Evolutionary conservation across 306 rosid genomes (phyloP).

Genomic region (Purshia tridentata): DNA sequence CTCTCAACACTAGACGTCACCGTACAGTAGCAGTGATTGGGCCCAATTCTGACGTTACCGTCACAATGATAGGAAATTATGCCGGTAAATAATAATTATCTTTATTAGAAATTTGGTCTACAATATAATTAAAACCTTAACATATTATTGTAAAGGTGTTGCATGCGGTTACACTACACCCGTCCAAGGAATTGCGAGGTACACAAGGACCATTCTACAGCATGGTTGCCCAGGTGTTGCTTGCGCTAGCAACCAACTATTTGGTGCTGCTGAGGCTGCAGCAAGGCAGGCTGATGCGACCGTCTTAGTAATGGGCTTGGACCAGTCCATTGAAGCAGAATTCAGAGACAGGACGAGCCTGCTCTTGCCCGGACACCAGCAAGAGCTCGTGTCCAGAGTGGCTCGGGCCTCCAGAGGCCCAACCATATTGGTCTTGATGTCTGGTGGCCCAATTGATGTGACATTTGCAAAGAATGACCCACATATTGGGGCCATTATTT

Average conservation of each 20-base stretch:
- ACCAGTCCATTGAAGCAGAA: constrained; percentile 88
- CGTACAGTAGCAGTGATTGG: constrained; percentile 79
- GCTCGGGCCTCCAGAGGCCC: constrained; percentile 70
- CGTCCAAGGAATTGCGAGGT: constrained; percentile 74
- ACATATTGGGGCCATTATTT: constrained; percentile 60
- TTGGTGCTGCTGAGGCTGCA: constrained; percentile 54
- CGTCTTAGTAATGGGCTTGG: constrained; percentile 75
- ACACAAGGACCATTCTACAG: constrained; percentile 56
- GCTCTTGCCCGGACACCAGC: constrained; percentile 70
- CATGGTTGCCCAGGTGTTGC: constrained; percentile 55
- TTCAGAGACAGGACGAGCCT: constrained; percentile 50
- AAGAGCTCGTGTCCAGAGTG: constrained; percentile 62
- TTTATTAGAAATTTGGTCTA: no score
- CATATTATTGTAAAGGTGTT: constrained; percentile 39
- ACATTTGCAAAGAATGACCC: constrained; percentile 64
- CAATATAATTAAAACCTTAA: not conserved
- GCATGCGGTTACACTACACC: constrained; percentile 86
- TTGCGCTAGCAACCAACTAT: constrained; percentile 43
- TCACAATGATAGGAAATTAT: constrained; percentile 90
- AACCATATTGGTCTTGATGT: constrained; percentile 67
- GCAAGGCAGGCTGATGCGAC: constrained; percentile 67
- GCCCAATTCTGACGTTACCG: constrained; percentile 78
- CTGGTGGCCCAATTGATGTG: constrained; percentile 86
- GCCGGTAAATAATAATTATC: constrained; percentile 47
- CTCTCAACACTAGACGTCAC: constrained; percentile 41